These are phyloP conservation scores for Nicotiana tomentosiformis DNA, from an alignment of 257 asterid species.

Conservation along the genomic window DNA sequence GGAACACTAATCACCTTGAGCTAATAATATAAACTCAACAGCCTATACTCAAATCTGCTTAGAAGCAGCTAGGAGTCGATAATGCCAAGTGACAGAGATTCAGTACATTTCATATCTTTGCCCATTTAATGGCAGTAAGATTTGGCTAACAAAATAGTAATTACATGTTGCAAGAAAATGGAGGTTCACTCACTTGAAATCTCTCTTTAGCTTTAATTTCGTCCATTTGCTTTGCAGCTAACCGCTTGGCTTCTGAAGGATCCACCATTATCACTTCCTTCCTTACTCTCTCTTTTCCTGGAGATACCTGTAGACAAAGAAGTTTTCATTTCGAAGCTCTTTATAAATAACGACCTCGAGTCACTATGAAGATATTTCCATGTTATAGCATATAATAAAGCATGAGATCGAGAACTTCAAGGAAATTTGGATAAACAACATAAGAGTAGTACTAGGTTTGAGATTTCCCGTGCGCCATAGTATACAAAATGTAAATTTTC, in stretches of 20 bases:
- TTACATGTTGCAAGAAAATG: neutral
- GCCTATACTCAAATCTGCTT: too few species aligned
- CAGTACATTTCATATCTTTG: neutral
- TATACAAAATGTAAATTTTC: too few species aligned
- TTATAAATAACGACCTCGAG: neutral
- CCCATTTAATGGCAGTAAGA: neutral
- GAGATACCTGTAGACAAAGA: constrained; percentile 41
- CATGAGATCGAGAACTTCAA: too few species aligned
- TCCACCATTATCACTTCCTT: constrained; percentile 87
- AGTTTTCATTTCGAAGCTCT: neutral
- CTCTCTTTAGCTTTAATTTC: constrained; percentile 66
- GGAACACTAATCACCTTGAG: too few species aligned
- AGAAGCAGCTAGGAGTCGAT: neutral
- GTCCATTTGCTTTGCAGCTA: constrained; percentile 93
- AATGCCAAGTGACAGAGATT: neutral
- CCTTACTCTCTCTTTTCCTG: constrained; percentile 24
- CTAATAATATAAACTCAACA: too few species aligned
- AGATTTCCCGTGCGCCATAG: too few species aligned
- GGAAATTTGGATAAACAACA: too few species aligned
- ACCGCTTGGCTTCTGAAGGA: constrained; percentile 90
- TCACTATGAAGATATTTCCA: neutral
- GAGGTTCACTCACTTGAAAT: constrained; percentile 41
- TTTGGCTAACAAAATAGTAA: neutral
- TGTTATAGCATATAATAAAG: too few species aligned
- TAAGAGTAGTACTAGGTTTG: too few species aligned